A percentile compares a stretch with the other conserved stretches of the same genome.
phyloP scores from a whole-genome alignment of 441 rosid genomes.

The Erodium trifolium region DNA sequence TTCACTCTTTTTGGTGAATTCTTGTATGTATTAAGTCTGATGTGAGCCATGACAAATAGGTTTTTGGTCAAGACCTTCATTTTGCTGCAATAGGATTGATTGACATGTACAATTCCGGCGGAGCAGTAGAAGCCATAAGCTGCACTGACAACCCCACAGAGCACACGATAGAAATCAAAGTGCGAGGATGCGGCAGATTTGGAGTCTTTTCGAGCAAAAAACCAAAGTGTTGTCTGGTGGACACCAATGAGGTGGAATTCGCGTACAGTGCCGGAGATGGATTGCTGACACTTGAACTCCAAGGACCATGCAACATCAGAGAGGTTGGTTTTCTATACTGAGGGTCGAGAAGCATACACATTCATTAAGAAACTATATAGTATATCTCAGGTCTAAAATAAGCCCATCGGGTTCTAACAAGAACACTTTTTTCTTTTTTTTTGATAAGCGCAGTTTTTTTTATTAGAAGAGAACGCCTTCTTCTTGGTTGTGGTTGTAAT shows the following conservation, averaged over 20 bases:
- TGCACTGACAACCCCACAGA: slow-evolving; percentile 19
- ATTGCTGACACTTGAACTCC: slow-evolving; percentile 33
- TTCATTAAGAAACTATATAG: no score
- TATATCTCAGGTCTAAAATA: no score
- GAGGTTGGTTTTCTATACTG: slow-evolving; percentile 36
- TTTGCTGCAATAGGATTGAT: slow-evolving; percentile 57
- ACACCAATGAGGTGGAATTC: slow-evolving; percentile 33
- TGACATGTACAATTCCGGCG: slow-evolving; percentile 69
- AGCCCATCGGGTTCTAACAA: no score
- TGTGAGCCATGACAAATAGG: slow-evolving; percentile 21
- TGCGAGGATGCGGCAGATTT: slow-evolving; percentile 43
- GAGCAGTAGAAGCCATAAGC: slow-evolving; percentile 43
- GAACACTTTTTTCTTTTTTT: no score
- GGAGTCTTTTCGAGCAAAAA: slow-evolving; percentile 42
- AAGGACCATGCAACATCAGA: slow-evolving; percentile 23
- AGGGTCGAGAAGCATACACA: neutral
- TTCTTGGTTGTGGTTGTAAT: no score
- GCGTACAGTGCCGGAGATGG: slow-evolving; percentile 35
- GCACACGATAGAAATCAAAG: slow-evolving; percentile 25
- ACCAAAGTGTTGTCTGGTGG: slow-evolving; percentile 42
- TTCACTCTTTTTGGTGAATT: neutral
- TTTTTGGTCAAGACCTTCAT: slow-evolving; percentile 27
- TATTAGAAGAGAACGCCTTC: no score
- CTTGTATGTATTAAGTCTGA: neutral
- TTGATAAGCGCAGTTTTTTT: no score